A percentile compares a stretch with the other conserved stretches of the same genome.
Evolutionary conservation across 2,329 filamentous ascomycete species (phyloP).

Genomic region (Colletotrichum truncatum): DNA sequence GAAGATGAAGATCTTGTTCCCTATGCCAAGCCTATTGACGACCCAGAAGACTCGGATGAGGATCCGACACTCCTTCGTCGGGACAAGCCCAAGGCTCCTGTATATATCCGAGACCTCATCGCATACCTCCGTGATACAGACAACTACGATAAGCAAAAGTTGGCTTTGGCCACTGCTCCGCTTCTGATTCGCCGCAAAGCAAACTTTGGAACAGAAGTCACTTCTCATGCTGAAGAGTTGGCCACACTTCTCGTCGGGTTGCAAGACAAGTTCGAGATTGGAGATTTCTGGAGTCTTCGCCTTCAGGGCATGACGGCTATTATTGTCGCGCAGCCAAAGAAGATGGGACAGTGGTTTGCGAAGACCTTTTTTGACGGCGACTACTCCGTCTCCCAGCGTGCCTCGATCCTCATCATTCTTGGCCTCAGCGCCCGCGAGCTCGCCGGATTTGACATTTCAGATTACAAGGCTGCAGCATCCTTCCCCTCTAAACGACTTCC

Average conservation of each 20-base stretch:
- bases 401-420: conserved; percentile 81
- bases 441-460: conserved; percentile 75
- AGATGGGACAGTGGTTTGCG: conserved; percentile 86
- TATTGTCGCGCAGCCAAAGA: conserved; percentile 77
- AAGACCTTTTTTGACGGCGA: conserved; percentile 91
- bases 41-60: conserved; percentile 91
- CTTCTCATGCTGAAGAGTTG: conserved; percentile 83
- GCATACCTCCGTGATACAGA: conserved; percentile 81
- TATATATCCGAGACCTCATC: conserved; percentile 90
- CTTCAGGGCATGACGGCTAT: conserved; percentile 86
- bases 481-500: conserved; percentile 89
- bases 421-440: conserved; percentile 86
- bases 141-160: conserved; percentile 83
- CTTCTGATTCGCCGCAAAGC: conserved; percentile 87
- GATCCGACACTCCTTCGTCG: conserved; percentile 88
- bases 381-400: conserved; percentile 86
- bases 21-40: conserved; percentile 87
- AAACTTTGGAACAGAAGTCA: conserved; percentile 87
- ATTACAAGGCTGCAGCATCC: conserved; percentile 56
- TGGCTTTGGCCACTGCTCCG: conserved; percentile 82
- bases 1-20: conserved; percentile 76
- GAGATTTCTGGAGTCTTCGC: conserved; percentile 78
- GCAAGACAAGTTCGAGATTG: conserved; percentile 85
- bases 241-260: conserved; percentile 80
- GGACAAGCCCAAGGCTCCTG: conserved; percentile 84